A percentile compares a stretch with the other conserved stretches of the same genome.
These are phyloP conservation scores for Hygrophoropsis aurantiaca DNA, from an alignment of 768 basidiomycete genomes.

Conservation along the genomic window DNA sequence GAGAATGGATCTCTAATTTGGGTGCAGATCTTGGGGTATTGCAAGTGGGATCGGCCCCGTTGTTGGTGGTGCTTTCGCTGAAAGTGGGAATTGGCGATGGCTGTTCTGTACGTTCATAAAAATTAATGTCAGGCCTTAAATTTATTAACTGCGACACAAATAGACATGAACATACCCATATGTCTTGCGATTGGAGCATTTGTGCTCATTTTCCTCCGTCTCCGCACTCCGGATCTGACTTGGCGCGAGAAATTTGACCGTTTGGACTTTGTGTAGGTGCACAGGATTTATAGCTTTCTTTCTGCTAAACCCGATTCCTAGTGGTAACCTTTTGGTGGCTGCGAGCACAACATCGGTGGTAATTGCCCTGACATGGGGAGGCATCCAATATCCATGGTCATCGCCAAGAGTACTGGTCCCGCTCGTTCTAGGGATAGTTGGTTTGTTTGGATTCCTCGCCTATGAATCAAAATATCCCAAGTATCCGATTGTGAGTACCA, in stretches of 20 bases:
- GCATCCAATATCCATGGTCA: constrained; percentile 40
- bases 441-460: constrained; percentile 34
- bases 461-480: constrained; percentile 35
- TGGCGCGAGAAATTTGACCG: constrained; percentile 30
- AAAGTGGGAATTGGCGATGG: constrained; percentile 39
- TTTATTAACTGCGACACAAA: background rate
- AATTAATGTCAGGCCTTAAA: background rate
- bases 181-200: constrained; percentile 24
- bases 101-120: constrained; percentile 35
- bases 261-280: constrained; percentile 40
- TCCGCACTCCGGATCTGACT: constrained; percentile 34
- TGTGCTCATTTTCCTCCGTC: constrained; percentile 28
- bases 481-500: constrained; percentile 31
- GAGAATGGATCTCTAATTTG: background rate
- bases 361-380: constrained; percentile 43
- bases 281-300: background rate
- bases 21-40: constrained; percentile 30
- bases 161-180: constrained; percentile 42
- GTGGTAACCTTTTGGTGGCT: constrained; percentile 37
- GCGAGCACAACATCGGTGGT: constrained; percentile 24
- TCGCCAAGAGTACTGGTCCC: constrained; percentile 41
- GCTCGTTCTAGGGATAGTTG: constrained; percentile 37
- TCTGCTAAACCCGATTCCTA: constrained; percentile 10
- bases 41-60: constrained; percentile 33
- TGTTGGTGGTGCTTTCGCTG: constrained; percentile 35